Conservation (phyloP, 352 stramenopile species). For the Phytophthora ramorum region DNA sequence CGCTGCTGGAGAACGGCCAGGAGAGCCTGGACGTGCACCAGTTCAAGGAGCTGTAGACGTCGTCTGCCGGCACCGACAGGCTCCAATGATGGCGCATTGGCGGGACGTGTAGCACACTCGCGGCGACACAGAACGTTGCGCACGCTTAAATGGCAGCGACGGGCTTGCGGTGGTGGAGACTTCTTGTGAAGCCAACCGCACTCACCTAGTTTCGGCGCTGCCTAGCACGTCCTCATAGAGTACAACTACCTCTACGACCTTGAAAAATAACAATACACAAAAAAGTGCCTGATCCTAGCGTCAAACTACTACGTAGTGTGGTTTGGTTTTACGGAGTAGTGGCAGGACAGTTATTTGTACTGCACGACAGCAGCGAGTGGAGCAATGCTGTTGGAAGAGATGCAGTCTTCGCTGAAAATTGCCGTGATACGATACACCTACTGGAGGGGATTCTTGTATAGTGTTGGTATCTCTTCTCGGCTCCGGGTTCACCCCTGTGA, state of each 20-base stretch:
- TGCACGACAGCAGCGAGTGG: no score
- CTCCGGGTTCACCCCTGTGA: no score
- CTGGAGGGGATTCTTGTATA: no score
- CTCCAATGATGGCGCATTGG: background rate
- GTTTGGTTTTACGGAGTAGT: no score
- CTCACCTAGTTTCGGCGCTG: background rate
- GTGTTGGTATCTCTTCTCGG: no score
- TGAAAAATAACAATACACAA: constrained; percentile 1
- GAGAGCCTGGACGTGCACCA: constrained; percentile 23
- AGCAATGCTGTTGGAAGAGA: no score
- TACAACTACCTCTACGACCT: background rate
- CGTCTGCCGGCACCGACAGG: background rate
- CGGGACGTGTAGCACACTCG: background rate
- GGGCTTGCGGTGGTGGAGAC: background rate
- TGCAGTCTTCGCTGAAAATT: background rate
- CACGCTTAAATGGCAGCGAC: background rate
- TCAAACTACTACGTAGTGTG: no score
- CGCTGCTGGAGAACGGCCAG: constrained; percentile 25
- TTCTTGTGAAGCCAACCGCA: background rate
- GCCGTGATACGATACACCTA: no score
- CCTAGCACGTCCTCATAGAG: background rate
- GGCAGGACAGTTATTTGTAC: no score
- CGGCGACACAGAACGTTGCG: background rate
- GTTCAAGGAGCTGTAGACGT: constrained; percentile 25
- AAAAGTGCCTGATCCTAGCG: no score